Evolutionary conservation across 768 basidiomycete species (phyloP), one percentile per base, ranked within the genome.

Genomic region (Thelephora aurantiotincta): DNA sequence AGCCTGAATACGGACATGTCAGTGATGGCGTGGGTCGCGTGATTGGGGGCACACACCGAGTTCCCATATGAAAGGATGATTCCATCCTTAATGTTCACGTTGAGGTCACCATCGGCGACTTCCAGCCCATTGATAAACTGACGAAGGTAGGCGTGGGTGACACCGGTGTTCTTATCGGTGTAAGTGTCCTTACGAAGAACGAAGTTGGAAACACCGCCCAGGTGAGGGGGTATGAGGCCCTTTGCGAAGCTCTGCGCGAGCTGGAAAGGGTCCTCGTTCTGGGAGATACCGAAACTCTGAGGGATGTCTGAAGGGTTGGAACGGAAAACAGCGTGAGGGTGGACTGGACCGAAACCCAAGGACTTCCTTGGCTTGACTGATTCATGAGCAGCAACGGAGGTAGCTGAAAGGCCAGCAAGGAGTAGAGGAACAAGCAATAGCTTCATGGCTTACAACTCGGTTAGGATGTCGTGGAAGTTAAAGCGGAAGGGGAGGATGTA

Each of bases 81-180:
- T 38, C 89, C 91, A 47, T 85, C 75, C 64, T 81, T 81, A 63
- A 97, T 70, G 68, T 97, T 96, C 59, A 99, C 65, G 62, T 97
- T 97, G 68, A 96, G 77, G 63, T 96, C 84, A 23, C 86, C 88
- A 57, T 96, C 89, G 11, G 75, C 73, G 13, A 99, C 89, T 58
- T 94, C 88, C 41, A 94, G 67, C 12, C 89, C 91, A 49, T 85
- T 80, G 57, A 92, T 66, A 49, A 85, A 52, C 66, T 99, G 93
- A 54, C 82, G 75, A 51, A 83, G 79, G 60, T 93, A 94, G 55
- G 91, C 71, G 64, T 97, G 91, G 23, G 88, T 82, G 45, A 96
- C 72, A n/a, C 84, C 85, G 2, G 87, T 91, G 51, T 74, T 77
- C 50, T 67, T 64, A 66, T 97, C 93, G 43, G 86, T 89, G 64